Conservation (phyloP, 2,329 filamentous ascomycete genomes). For the Fusarium algeriense region DNA sequence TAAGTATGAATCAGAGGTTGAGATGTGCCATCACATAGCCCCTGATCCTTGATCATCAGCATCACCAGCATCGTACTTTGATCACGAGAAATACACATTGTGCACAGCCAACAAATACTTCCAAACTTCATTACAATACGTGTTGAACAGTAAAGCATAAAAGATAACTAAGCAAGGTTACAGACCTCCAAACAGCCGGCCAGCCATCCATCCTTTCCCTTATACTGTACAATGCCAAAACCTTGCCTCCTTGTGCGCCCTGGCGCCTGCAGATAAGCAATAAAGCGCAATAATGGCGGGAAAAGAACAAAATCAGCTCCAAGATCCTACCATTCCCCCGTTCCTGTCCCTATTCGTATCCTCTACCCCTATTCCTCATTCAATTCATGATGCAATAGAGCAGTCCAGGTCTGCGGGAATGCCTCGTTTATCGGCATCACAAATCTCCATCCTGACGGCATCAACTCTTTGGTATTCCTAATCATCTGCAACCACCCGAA, state of each 20-base stretch:
- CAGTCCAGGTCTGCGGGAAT: slow-evolving; percentile 28
- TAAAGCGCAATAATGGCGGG: slow-evolving; percentile 1
- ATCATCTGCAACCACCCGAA: slow-evolving; percentile 38
- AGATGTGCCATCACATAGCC: not conserved
- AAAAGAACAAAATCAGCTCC: slow-evolving; percentile 14
- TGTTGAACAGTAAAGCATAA: slow-evolving; percentile 27
- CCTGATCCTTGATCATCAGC: slow-evolving; percentile 1
- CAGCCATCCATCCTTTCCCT: slow-evolving; percentile 19
- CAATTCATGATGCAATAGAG: slow-evolving; percentile 14
- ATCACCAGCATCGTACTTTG: not conserved
- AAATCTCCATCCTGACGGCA: slow-evolving; percentile 14
- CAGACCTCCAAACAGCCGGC: slow-evolving; percentile 19
- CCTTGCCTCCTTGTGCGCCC: slow-evolving; percentile 33
- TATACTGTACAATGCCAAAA: slow-evolving; percentile 37
- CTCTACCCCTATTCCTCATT: slow-evolving; percentile 11
- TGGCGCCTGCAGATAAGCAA: slow-evolving; percentile 21
- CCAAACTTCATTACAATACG: slow-evolving; percentile 27
- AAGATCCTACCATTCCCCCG: slow-evolving; percentile 4
- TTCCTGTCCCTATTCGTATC: slow-evolving; percentile 5
- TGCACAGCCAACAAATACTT: not conserved
- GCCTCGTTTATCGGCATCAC: slow-evolving; percentile 32
- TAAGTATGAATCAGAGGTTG: not conserved
- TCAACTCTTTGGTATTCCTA: slow-evolving; percentile 22
- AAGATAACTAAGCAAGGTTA: slow-evolving; percentile 35
- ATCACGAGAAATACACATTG: not conserved